Evolutionary conservation across 2,329 filamentous ascomycete genomes (phyloP).

Genomic region (Trichoderma brevicompactum): DNA sequence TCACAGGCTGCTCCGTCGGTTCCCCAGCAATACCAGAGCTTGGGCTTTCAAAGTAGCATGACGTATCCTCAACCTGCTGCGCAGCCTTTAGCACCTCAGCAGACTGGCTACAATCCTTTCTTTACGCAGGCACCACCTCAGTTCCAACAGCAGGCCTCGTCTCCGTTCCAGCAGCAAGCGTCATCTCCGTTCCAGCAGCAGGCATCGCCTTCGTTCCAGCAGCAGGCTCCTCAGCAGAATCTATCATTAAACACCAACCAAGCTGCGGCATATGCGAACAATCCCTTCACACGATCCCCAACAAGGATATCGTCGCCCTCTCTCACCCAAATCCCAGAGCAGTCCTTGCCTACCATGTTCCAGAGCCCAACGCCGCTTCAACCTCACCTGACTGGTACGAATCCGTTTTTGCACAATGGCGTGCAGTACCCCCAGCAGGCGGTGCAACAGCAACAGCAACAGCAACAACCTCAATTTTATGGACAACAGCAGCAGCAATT

Average conservation of each 20-base stretch:
- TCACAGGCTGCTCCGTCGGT: conserved; percentile 49
- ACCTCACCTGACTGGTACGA: conserved; percentile 39
- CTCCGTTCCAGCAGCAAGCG: conserved; percentile 35
- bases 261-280: conserved; percentile 46
- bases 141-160: conserved; percentile 35
- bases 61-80: conserved; percentile 47
- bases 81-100: conserved; percentile 43
- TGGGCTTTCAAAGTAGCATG: conserved; percentile 50
- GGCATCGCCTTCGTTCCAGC: conserved; percentile 33
- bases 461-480: conserved; percentile 40
- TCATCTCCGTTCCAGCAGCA: conserved; percentile 34
- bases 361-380: conserved; percentile 41
- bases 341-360: conserved; percentile 52
- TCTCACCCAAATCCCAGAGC: conserved; percentile 58
- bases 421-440: conserved; percentile 37
- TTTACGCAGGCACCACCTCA: conserved; percentile 43
- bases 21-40: conserved; percentile 46
- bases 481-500: conserved; percentile 36
- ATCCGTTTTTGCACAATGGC: conserved; percentile 45
- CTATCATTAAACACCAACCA: conserved; percentile 48
- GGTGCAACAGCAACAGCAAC: conserved; percentile 35
- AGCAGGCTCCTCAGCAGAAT: conserved; percentile 43
- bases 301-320: conserved; percentile 55
- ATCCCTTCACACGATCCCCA: conserved; percentile 56
- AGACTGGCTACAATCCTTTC: conserved; percentile 58